Conservation (phyloP, 2,329 filamentous ascomycete genomes). For the Calonectria montana region DNA sequence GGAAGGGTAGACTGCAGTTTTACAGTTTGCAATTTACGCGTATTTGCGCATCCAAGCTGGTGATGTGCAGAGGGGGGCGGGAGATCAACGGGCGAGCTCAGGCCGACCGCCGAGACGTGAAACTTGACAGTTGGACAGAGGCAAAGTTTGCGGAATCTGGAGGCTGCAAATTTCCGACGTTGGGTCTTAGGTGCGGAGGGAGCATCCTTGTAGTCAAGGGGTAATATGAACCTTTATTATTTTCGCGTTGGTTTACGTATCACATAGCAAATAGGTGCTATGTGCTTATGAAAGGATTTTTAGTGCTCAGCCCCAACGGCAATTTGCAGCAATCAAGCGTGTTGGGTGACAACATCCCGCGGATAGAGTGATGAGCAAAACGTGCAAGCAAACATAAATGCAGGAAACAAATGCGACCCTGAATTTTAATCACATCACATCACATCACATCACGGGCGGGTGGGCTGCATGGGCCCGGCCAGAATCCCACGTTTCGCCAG, state of each 20-base stretch:
- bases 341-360: neutral
- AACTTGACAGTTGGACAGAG: neutral
- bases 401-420: neutral
- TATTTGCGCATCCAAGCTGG: neutral
- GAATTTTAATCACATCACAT: conserved; percentile 1
- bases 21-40: neutral
- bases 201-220: neutral
- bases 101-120: neutral
- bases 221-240: neutral
- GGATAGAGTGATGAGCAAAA: neutral
- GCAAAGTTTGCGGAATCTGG: neutral
- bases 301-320: neutral
- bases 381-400: neutral
- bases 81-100: neutral
- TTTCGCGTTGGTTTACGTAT: neutral
- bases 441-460: too few species aligned
- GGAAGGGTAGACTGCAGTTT: neutral
- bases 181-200: neutral
- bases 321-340: neutral
- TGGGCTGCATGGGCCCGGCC: neutral
- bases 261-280: too few species aligned
- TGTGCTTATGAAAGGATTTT: neutral
- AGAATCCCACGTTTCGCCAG: conserved; percentile 12
- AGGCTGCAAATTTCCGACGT: neutral
- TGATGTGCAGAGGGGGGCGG: neutral